A percentile compares a stretch with the other conserved stretches of the same genome.
phyloP scores from a whole-genome alignment of 2,329 filamentous ascomycete species.

The Ceratocystis smalleyi region DNA sequence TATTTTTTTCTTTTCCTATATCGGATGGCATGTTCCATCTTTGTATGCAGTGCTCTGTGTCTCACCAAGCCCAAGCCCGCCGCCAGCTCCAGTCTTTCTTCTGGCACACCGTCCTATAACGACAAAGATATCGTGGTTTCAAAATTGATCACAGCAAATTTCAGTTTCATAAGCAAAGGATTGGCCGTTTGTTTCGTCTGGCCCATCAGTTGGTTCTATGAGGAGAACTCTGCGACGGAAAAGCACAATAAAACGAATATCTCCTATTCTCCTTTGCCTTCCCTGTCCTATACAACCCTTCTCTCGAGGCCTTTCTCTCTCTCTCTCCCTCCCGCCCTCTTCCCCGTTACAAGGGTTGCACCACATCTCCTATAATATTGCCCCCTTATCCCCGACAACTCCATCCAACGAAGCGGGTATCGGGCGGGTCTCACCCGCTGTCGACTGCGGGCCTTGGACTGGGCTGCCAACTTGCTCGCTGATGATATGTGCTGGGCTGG shows the following conservation, averaged over 20 bases:
- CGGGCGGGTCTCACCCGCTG: not conserved
- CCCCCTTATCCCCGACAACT: not conserved
- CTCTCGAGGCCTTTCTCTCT: not conserved
- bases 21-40: no score
- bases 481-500: not conserved
- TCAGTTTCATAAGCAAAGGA: no score
- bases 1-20: no score
- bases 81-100: no score
- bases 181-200: no score
- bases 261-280: not conserved
- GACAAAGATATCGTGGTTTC: no score
- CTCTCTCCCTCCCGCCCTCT: not conserved
- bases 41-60: no score
- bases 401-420: not conserved
- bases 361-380: no score
- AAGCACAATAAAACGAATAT: not conserved
- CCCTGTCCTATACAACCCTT: not conserved
- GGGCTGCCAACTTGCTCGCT: not conserved
- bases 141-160: no score
- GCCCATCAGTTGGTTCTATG: not conserved
- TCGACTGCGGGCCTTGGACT: not conserved
- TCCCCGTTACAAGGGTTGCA: not conserved
- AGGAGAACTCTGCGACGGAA: not conserved
- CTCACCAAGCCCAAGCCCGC: no score
- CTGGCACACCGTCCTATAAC: no score